Percentiles rank a stretch among this genome's conserved stretches.
Conservation (phyloP, 257 asterid genomes). For the Scutellaria baicalensis region DNA sequence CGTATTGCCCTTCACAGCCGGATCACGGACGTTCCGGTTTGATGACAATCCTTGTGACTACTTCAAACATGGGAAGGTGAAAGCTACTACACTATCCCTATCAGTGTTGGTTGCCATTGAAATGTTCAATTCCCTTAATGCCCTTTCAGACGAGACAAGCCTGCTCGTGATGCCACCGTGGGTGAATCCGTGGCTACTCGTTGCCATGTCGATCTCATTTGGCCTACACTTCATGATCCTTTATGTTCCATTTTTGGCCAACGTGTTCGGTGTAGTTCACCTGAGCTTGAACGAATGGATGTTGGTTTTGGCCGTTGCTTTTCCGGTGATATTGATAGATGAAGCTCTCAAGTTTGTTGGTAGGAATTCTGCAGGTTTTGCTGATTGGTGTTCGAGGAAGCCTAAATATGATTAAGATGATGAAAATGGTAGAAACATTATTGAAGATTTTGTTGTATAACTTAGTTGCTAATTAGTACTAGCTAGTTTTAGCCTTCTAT, state of each 20-base stretch:
- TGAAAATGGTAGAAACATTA: no score
- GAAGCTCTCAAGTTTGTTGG: slow-evolving; percentile 69
- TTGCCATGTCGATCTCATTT: slow-evolving; percentile 66
- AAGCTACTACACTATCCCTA: slow-evolving; percentile 82
- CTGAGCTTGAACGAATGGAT: slow-evolving; percentile 62
- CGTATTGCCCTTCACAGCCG: slow-evolving; percentile 54
- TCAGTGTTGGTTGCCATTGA: slow-evolving; percentile 84
- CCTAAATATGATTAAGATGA: no score
- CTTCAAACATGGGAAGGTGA: slow-evolving; percentile 65
- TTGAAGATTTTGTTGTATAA: no score
- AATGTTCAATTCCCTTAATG: slow-evolving; percentile 84
- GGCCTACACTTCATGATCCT: slow-evolving; percentile 64
- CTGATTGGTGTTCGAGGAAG: no score
- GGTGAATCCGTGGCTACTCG: slow-evolving; percentile 82
- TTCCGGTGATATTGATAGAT: slow-evolving; percentile 63
- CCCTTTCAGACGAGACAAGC: slow-evolving; percentile 89
- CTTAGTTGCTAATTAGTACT: no score
- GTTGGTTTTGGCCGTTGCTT: slow-evolving; percentile 52
- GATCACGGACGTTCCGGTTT: slow-evolving; percentile 1
- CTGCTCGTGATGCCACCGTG: slow-evolving; percentile 83
- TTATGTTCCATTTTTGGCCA: slow-evolving; percentile 60
- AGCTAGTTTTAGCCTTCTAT: no score
- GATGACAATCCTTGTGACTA: slow-evolving; percentile 63
- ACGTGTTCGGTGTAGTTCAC: slow-evolving; percentile 68
- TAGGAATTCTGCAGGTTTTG: slow-evolving; percentile 18